Evolutionary conservation across 257 asterid genomes (phyloP).

Genomic region (Penstemon davidsonii): DNA sequence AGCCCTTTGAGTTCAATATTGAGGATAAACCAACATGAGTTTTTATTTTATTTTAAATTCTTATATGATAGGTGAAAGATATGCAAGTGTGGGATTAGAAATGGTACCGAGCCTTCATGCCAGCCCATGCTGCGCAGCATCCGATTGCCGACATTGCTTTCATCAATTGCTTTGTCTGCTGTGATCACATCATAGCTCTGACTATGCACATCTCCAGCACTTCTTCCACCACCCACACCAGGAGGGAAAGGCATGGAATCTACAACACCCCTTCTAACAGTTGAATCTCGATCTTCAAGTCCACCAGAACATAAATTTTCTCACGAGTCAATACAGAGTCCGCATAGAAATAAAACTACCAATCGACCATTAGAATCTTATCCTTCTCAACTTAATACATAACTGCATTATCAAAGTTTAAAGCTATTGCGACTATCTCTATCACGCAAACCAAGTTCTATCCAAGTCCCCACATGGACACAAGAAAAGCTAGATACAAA

Average conservation of each 20-base stretch:
- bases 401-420: conserved; percentile 41
- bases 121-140: conserved; percentile 99
- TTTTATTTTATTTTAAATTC: no score
- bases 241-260: conserved; percentile 99
- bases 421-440: conserved; percentile 33
- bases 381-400: conserved; percentile 43
- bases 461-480: conserved; percentile 31
- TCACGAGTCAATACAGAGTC: conserved; percentile 67
- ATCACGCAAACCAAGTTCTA: conserved; percentile 34
- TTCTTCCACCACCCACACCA: conserved; percentile 97
- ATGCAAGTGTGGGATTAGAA: conserved; percentile 49
- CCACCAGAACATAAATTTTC: conserved; percentile 67
- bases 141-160: conserved; percentile 91
- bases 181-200: conserved; percentile 88
- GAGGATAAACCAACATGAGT: no score
- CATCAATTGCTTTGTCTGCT: conserved; percentile 87
- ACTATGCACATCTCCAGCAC: conserved; percentile 57
- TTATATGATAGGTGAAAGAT: background rate
- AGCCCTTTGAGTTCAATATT: no score
- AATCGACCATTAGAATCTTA: conserved; percentile 63
- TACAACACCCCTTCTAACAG: conserved; percentile 66
- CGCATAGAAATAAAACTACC: conserved; percentile 46
- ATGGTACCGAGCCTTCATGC: conserved; percentile 99
- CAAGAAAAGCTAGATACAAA: conserved; percentile 31
- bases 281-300: conserved; percentile 75